Base-by-base conservation (phyloP, 2,329 filamentous ascomycete species). In the Corniculantispora saksenae region DNA sequence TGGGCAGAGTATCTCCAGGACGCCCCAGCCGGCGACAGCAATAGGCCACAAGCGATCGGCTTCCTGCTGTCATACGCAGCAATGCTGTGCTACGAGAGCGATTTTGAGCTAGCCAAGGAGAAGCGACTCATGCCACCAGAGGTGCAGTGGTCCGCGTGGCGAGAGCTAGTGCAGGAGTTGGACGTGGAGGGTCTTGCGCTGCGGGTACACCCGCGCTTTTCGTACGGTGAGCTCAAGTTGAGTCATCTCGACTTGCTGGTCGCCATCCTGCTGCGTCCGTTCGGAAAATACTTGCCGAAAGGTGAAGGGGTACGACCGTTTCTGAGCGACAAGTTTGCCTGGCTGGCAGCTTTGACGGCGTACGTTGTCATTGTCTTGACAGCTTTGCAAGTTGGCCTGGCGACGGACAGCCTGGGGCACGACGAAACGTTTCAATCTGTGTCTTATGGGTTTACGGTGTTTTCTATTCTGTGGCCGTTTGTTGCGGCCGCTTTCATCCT, bases 381-480 rank as follows among this genome's bases (percentile, higher is more conserved):
- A 3, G 82, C 82, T 0, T 82, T 85, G 79, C 82, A 85, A 71
- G 80, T 83, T 15, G 81, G 79, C 0, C 70, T 83, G 13, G 74
- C 76, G 2, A 81, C 77, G 0, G 66, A 75, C 2, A 53, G 54
- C 27, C 74, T 83, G 1, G 56, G 54, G 0, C 66, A 72, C 0
- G 80, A 76, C 66, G n/a, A 66, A 0, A 63, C 69, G 0, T 86
- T 85, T 68, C 77, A 81, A 68, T 60, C 64, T 10, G 81, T 77
- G 1, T 78, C 78, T 1, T 82, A 81, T 66, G 81, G 81, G 2
- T 84, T 86, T 63, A 78, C 80, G 3, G 70, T 84, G 5, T 83
- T 85, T 63, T 75, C 80, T 0, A 81, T 84, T 29, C 17, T 83
- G 7, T 76, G 72, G 4, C 81, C 81, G 2, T 23, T 56, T 19